These are phyloP conservation scores for Cardamine chenopodiifolia DNA, from an alignment of 345 rosid species.

Conservation along the genomic window DNA sequence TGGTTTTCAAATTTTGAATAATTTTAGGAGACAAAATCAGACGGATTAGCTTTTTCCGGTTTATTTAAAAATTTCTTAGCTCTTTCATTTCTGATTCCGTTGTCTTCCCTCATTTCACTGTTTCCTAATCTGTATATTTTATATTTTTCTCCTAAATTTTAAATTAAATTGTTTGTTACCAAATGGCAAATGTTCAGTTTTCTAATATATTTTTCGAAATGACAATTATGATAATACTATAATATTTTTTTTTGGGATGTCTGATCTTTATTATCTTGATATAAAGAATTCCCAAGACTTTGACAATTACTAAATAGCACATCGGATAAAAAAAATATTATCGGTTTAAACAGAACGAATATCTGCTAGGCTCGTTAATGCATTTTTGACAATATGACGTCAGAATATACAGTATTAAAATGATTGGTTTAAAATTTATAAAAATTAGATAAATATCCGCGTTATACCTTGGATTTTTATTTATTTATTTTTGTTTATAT, in stretches of 20 bases:
- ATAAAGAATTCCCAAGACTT: background rate
- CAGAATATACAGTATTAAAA: background rate
- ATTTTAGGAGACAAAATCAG: background rate
- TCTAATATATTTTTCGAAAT: background rate
- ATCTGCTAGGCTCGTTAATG: background rate
- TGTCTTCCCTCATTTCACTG: background rate
- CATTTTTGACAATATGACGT: background rate
- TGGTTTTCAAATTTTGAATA: slow-evolving; percentile 44
- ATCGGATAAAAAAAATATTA: background rate
- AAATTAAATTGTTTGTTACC: background rate
- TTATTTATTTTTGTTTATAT: too few species aligned
- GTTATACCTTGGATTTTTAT: too few species aligned
- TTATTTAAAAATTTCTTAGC: background rate
- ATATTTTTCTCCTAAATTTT: too few species aligned
- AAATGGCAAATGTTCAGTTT: background rate
- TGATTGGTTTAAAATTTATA: background rate
- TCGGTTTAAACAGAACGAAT: background rate
- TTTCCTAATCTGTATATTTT: background rate
- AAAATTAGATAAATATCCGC: too few species aligned
- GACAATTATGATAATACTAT: background rate
- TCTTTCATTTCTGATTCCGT: background rate
- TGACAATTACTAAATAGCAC: background rate
- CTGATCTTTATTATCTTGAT: background rate
- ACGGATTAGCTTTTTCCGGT: slow-evolving; percentile 28
- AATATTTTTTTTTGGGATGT: background rate